phyloP scores from a whole-genome alignment of 169 alveolate genomes.

The Plasmodium knowlesi region DNA sequence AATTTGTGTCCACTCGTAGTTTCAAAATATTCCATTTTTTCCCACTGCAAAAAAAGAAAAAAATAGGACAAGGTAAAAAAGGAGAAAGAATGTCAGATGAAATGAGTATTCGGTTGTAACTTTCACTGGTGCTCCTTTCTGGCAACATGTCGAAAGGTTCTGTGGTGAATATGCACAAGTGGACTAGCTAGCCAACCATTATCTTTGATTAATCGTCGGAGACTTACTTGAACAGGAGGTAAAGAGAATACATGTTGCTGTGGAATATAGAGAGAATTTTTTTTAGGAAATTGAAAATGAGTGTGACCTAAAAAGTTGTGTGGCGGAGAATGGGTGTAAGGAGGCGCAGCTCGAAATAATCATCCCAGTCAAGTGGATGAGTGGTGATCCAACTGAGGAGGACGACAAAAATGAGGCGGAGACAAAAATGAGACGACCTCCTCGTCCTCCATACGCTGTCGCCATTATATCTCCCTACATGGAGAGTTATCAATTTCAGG shows the following conservation, averaged over 20 bases:
- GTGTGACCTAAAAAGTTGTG: constrained; percentile 1
- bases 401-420: neutral
- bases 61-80: neutral
- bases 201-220: neutral
- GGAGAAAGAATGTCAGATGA: too few relatives aligned
- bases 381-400: neutral
- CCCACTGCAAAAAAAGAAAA: constrained; percentile 18
- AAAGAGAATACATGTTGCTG: constrained; percentile 48
- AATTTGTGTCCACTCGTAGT: constrained; percentile 60
- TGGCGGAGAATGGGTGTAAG: neutral
- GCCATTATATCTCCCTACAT: constrained; percentile 9
- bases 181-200: neutral
- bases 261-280: constrained; percentile 28
- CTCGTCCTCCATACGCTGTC: neutral
- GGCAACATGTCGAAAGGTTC: neutral
- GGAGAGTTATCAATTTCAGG: constrained; percentile 24
- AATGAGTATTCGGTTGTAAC: neutral
- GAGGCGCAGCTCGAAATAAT: neutral
- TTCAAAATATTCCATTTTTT: constrained; percentile 69
- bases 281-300: constrained; percentile 26
- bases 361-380: neutral
- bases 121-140: neutral
- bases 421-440: neutral
- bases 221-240: constrained; percentile 53
- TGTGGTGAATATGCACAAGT: neutral